These are phyloP conservation scores for Clarireedia homoeocarpa DNA, from an alignment of 2,329 filamentous ascomycete species.

Conservation along the genomic window DNA sequence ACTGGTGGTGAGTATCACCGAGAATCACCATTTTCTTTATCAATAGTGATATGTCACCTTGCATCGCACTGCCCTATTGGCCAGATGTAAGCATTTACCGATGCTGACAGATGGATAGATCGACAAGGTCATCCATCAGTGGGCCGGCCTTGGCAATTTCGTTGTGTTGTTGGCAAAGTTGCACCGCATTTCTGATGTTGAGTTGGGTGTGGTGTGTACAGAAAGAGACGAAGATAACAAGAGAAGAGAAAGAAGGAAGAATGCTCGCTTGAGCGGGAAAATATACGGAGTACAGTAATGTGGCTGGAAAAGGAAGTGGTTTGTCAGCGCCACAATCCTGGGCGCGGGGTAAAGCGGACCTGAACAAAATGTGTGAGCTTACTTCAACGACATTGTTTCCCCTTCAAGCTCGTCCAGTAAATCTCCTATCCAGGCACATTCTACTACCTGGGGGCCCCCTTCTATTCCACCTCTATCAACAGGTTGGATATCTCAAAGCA, in stretches of 20 bases:
- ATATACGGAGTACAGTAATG: not conserved
- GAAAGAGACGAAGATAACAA: not conserved
- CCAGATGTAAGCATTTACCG: no score
- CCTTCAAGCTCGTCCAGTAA: not conserved
- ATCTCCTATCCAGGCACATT: not conserved
- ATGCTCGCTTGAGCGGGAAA: not conserved
- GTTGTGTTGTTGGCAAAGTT: conserved; percentile 1
- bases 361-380: not conserved
- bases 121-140: no score
- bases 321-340: not conserved
- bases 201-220: not conserved
- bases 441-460: not conserved
- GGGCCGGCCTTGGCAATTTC: not conserved
- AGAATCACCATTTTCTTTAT: no score
- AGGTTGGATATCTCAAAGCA: no score
- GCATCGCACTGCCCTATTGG: no score
- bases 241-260: not conserved
- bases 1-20: no score
- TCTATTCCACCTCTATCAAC: no score
- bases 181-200: not conserved
- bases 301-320: not conserved
- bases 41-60: no score
- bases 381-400: not conserved
- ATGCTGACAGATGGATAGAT: no score
- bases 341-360: not conserved